phyloP scores from a whole-genome alignment of 2,329 filamentous ascomycete species.

The Trichoderma koningii region DNA sequence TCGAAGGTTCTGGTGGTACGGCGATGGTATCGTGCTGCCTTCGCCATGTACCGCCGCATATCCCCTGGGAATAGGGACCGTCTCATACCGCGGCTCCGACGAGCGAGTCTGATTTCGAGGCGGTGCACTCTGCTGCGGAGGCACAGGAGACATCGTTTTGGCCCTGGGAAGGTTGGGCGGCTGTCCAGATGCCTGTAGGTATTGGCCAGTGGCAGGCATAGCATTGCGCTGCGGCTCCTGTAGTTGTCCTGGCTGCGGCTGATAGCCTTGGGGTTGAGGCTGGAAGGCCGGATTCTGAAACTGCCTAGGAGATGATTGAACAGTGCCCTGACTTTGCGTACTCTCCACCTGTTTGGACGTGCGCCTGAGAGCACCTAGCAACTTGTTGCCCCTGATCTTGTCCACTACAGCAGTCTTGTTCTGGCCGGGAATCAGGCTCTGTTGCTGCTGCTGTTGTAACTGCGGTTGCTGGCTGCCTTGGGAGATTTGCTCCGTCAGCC shows the following conservation, averaged over 20 bases:
- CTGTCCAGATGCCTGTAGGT: slow-evolving; percentile 9
- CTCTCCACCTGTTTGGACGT: slow-evolving; percentile 32
- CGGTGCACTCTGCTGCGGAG: neutral
- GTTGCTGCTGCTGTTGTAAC: neutral
- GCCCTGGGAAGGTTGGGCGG: neutral
- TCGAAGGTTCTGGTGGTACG: slow-evolving; percentile 33
- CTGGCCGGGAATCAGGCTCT: slow-evolving; percentile 22
- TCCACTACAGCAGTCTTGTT: slow-evolving; percentile 23
- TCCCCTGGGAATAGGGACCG: slow-evolving; percentile 43
- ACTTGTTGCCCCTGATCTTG: slow-evolving; percentile 31
- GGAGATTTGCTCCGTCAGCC: slow-evolving; percentile 38
- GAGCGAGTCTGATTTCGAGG: neutral
- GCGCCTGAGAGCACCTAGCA: slow-evolving; percentile 40
- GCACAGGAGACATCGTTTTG: slow-evolving; percentile 6
- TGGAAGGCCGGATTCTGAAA: slow-evolving; percentile 7
- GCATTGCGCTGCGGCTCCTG: slow-evolving; percentile 7
- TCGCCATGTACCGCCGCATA: slow-evolving; percentile 45
- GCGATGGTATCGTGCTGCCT: slow-evolving; percentile 36
- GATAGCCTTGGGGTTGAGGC: slow-evolving; percentile 22
- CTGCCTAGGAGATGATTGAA: slow-evolving; percentile 4
- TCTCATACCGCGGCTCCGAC: slow-evolving; percentile 41
- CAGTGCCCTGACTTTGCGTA: neutral
- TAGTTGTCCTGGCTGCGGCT: slow-evolving; percentile 31
- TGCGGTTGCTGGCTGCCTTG: slow-evolving; percentile 21
- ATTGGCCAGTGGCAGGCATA: slow-evolving; percentile 6